These are phyloP conservation scores for Phialocephala sp. DNA, from an alignment of 2,329 filamentous ascomycete genomes.

Conservation along the genomic window DNA sequence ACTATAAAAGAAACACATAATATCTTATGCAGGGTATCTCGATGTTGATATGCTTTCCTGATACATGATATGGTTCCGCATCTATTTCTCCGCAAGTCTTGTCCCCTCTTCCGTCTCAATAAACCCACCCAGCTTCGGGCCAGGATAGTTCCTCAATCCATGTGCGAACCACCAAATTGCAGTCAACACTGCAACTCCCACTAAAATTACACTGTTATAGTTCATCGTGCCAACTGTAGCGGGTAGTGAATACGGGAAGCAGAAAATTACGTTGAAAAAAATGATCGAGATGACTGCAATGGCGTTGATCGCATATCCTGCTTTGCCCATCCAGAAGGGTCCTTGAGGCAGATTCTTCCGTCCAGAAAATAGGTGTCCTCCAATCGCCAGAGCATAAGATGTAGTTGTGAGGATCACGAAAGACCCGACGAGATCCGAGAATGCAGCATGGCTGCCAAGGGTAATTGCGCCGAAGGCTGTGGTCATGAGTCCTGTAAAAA, in stretches of 20 bases:
- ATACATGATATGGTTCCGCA: background rate
- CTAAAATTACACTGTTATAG: conserved; percentile 22
- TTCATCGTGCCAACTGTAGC: conserved; percentile 13
- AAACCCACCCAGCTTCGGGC: conserved; percentile 2
- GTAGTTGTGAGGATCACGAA: conserved; percentile 59
- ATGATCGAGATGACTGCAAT: conserved; percentile 60
- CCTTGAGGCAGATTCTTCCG: conserved; percentile 55
- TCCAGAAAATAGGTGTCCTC: conserved; percentile 56
- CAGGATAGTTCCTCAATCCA: background rate
- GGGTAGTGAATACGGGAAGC: conserved; percentile 12
- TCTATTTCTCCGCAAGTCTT: conserved; percentile 2
- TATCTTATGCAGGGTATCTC: background rate
- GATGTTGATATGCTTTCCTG: background rate
- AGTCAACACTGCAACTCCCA: conserved; percentile 10
- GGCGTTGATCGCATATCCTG: conserved; percentile 56
- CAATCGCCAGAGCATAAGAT: conserved; percentile 67
- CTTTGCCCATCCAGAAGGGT: conserved; percentile 58
- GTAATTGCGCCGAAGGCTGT: conserved; percentile 67
- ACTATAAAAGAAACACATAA: background rate
- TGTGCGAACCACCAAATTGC: conserved; percentile 15
- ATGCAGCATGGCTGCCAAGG: conserved; percentile 66
- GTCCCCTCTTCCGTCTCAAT: background rate
- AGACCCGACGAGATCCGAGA: conserved; percentile 66
- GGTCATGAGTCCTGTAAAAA: conserved; percentile 54
- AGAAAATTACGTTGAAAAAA: conserved; percentile 59